phyloP scores from a whole-genome alignment of 1,139 yeast genomes.

The Geotrichum carabidarum region DNA sequence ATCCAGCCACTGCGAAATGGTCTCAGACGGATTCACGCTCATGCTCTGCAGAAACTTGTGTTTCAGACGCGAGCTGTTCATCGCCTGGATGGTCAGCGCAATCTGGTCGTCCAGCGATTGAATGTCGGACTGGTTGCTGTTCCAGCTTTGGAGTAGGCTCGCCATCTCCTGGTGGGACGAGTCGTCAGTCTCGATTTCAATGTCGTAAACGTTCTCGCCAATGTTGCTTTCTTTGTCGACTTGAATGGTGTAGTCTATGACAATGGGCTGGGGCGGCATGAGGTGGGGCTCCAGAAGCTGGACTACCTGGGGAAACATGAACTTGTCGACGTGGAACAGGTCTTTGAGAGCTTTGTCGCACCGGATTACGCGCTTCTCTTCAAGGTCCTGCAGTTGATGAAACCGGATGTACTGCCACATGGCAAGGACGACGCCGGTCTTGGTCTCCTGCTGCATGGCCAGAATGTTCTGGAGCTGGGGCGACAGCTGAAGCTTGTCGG shows the following conservation, averaged over 20 bases:
- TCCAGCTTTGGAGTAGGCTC: conserved; percentile 42
- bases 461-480: conserved; percentile 63
- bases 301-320: conserved; percentile 68
- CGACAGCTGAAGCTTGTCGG: conserved; percentile 60
- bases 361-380: conserved; percentile 54
- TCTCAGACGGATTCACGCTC: conserved; percentile 69
- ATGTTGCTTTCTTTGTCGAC: conserved; percentile 72
- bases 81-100: conserved; percentile 56
- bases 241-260: conserved; percentile 65
- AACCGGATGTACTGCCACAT: conserved; percentile 85
- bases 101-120: conserved; percentile 57
- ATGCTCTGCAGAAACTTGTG: conserved; percentile 70
- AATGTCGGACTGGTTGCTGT: conserved; percentile 48
- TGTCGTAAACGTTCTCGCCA: conserved; percentile 76
- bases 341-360: conserved; percentile 63
- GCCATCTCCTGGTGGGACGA: conserved; percentile 49
- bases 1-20: conserved; percentile 66
- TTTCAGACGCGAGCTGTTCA: conserved; percentile 60
- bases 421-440: conserved; percentile 78
- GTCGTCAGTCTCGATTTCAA: conserved; percentile 58
- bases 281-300: conserved; percentile 61
- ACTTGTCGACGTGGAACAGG: conserved; percentile 41
- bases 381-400: conserved; percentile 57
- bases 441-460: conserved; percentile 74
- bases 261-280: conserved; percentile 72